Conservation (phyloP, 2,329 filamentous ascomycete genomes). For the Aspergillus phoenicis region DNA sequence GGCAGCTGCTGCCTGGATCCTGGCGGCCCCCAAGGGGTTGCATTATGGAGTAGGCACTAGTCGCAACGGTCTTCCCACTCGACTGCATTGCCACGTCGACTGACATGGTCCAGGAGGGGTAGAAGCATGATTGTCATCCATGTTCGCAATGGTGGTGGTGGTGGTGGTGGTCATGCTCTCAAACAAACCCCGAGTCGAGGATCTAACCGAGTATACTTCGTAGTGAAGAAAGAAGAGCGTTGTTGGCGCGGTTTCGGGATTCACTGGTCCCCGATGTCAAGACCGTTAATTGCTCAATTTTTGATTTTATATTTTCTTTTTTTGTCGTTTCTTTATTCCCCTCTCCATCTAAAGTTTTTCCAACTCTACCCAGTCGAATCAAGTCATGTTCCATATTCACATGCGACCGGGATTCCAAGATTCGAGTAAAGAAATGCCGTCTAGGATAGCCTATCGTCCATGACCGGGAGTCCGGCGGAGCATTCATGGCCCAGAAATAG, state of each 20-base stretch:
- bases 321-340: background rate
- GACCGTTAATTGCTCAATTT: background rate
- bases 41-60: background rate
- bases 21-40: background rate
- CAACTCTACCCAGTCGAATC: background rate
- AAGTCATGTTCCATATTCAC: background rate
- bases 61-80: conserved; percentile 1
- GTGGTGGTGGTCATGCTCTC: background rate
- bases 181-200: background rate
- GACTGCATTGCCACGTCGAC: conserved; percentile 7
- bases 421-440: background rate
- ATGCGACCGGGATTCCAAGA: background rate
- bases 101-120: background rate
- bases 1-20: background rate
- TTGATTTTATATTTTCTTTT: background rate
- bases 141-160: background rate
- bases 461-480: background rate
- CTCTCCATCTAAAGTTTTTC: background rate
- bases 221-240: background rate
- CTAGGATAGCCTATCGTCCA: background rate
- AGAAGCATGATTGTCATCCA: background rate
- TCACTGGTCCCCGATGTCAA: background rate
- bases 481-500: background rate
- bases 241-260: background rate
- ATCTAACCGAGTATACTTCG: background rate